phyloP scores from a whole-genome alignment of 768 basidiomycete species.

The Mycena epipterygia region DNA sequence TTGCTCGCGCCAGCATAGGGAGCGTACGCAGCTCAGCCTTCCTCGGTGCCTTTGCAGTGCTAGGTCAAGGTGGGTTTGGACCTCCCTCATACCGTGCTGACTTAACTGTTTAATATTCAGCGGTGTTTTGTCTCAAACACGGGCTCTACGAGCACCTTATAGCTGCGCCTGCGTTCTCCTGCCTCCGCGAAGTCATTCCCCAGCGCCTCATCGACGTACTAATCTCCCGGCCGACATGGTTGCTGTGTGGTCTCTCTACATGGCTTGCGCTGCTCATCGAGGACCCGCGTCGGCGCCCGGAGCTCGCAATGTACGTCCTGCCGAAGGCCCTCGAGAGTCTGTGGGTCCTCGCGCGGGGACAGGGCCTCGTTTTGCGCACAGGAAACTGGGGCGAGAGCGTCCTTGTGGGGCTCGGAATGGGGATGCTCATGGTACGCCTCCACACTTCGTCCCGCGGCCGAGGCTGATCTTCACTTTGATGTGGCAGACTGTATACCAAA shows the following conservation, averaged over 20 bases:
- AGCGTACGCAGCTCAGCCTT: slow-evolving; percentile 90
- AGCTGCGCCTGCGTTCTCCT: slow-evolving; percentile 46
- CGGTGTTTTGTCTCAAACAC: slow-evolving; percentile 76
- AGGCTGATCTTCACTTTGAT: slow-evolving; percentile 13
- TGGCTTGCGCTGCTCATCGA: slow-evolving; percentile 90
- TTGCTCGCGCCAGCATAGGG: slow-evolving; percentile 75
- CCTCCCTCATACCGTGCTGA: too few species aligned
- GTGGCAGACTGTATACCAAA: slow-evolving; percentile 81
- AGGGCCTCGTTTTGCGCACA: slow-evolving; percentile 79
- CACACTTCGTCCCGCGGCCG: too few species aligned
- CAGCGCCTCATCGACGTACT: slow-evolving; percentile 67
- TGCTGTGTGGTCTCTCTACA: slow-evolving; percentile 77
- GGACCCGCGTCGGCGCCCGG: slow-evolving; percentile 86
- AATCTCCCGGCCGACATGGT: slow-evolving; percentile 79
- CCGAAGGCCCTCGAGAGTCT: slow-evolving; percentile 92
- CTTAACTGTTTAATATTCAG: too few species aligned
- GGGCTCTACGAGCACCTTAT: slow-evolving; percentile 65
- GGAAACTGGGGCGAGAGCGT: slow-evolving; percentile 74
- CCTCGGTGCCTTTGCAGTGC: slow-evolving; percentile 82
- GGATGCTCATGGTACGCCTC: slow-evolving; percentile 60
- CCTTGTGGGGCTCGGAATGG: slow-evolving; percentile 22
- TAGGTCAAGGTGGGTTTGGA: slow-evolving; percentile 81
- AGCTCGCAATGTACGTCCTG: slow-evolving; percentile 92
- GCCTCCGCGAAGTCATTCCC: slow-evolving; percentile 55
- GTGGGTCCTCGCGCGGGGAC: slow-evolving; percentile 84